These are phyloP conservation scores for Alternaria infectoria DNA, from an alignment of 2,329 filamentous ascomycete species.

Conservation along the genomic window DNA sequence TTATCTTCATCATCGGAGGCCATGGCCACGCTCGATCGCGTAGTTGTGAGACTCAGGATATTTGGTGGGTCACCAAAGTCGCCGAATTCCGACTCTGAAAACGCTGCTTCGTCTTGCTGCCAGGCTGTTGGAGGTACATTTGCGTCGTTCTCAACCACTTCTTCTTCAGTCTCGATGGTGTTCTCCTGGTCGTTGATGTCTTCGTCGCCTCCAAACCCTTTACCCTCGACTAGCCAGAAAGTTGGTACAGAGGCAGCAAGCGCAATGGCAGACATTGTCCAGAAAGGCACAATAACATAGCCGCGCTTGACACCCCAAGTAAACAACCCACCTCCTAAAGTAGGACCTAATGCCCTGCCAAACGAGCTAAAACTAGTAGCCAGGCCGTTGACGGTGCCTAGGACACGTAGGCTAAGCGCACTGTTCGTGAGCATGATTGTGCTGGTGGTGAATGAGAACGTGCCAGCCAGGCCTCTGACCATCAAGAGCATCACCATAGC, in stretches of 20 bases:
- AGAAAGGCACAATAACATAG: constrained; percentile 82
- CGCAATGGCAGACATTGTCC: constrained; percentile 71
- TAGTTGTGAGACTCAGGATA: constrained; percentile 44
- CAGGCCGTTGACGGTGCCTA: constrained; percentile 90
- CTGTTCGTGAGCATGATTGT: constrained; percentile 93
- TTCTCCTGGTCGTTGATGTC: constrained; percentile 47
- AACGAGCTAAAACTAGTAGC: constrained; percentile 83
- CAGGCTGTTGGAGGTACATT: background rate
- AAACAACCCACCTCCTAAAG: constrained; percentile 74
- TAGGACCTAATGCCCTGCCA: constrained; percentile 80
- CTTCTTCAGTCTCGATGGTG: constrained; percentile 22
- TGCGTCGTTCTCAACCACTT: constrained; percentile 5
- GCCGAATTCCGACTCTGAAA: constrained; percentile 50
- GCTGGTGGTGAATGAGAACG: constrained; percentile 86
- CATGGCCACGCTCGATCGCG: constrained; percentile 33
- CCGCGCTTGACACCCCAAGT: constrained; percentile 76
- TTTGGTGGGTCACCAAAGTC: constrained; percentile 34
- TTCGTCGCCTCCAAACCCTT: constrained; percentile 63
- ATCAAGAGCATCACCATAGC: constrained; percentile 72
- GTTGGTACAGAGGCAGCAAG: constrained; percentile 72
- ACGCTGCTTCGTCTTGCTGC: constrained; percentile 20
- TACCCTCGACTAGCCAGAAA: constrained; percentile 75
- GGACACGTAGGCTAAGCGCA: constrained; percentile 73
- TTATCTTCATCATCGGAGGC: constrained; percentile 32
- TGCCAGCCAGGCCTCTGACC: constrained; percentile 75